Evolutionary conservation across 2,329 filamentous ascomycete species (phyloP).

Genomic region (Colletotrichum truncatum): DNA sequence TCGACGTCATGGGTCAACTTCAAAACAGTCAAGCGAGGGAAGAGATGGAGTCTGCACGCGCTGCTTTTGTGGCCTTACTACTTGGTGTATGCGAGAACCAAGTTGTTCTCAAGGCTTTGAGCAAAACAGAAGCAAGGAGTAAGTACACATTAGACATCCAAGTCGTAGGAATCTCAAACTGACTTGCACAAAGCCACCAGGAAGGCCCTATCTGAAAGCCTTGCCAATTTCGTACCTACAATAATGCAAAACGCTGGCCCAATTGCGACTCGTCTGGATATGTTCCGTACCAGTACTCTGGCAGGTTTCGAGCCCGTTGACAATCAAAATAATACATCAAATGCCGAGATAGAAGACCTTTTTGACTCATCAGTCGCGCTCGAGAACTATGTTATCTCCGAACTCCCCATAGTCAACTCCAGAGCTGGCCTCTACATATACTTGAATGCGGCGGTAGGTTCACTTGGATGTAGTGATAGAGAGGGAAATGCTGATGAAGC

Average conservation of each 20-base stretch:
- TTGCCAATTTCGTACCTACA: constrained; percentile 63
- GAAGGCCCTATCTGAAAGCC: constrained; percentile 57
- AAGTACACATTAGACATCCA: constrained; percentile 30
- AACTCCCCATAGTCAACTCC: constrained; percentile 78
- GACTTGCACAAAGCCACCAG: constrained; percentile 48
- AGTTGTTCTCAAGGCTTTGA: constrained; percentile 62
- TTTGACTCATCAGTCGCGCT: constrained; percentile 65
- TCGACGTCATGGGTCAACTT: constrained; percentile 57
- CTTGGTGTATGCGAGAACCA: constrained; percentile 69
- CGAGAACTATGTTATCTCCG: constrained; percentile 64
- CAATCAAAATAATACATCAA: constrained; percentile 59
- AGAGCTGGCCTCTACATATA: constrained; percentile 87
- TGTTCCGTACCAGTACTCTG: constrained; percentile 66
- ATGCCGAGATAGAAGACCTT: constrained; percentile 64
- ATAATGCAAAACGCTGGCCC: constrained; percentile 66
- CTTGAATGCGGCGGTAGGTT: constrained; percentile 79
- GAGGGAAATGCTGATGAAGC: constrained; percentile 35
- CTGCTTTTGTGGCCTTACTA: constrained; percentile 71
- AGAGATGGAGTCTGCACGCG: constrained; percentile 68
- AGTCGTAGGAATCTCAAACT: neutral
- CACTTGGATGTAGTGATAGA: neutral
- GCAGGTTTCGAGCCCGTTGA: constrained; percentile 63
- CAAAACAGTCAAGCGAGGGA: constrained; percentile 56
- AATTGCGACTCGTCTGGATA: constrained; percentile 62
- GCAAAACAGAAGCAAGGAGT: constrained; percentile 63